Evolutionary conservation across 2,329 filamentous ascomycete genomes (phyloP).

Genomic region (Ilyonectria sp.): DNA sequence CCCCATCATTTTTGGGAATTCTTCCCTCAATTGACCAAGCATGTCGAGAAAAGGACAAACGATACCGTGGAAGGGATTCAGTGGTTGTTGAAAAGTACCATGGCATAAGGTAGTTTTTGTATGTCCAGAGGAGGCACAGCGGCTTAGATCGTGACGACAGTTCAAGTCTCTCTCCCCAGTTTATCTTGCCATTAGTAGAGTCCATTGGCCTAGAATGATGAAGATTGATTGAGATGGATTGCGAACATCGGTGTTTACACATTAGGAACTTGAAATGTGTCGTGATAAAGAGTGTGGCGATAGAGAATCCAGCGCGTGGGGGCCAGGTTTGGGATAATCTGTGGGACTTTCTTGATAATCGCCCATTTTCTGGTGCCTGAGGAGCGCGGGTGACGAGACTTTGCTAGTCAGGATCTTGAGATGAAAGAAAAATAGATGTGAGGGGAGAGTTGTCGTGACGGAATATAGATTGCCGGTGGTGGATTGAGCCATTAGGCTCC

Average conservation of each 20-base stretch:
- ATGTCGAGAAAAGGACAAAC: conserved; percentile 5
- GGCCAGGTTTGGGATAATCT: neutral
- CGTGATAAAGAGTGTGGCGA: neutral
- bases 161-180: neutral
- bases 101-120: neutral
- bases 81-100: neutral
- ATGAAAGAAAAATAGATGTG: neutral
- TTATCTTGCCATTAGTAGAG: neutral
- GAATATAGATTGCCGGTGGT: neutral
- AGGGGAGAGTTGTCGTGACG: neutral
- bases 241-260: neutral
- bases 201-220: no score
- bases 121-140: neutral
- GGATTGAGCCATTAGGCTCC: neutral
- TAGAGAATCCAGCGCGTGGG: neutral
- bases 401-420: neutral
- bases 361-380: neutral
- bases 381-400: neutral
- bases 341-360: neutral
- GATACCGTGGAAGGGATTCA: conserved; percentile 2
- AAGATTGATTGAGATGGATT: no score
- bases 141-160: conserved; percentile 2
- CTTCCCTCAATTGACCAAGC: conserved; percentile 6
- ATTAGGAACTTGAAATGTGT: neutral
- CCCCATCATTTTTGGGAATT: conserved; percentile 16